These are phyloP conservation scores for Polyplosphaeria fusca DNA, from an alignment of 495 filamentous ascomycete genomes.

Conservation along the genomic window DNA sequence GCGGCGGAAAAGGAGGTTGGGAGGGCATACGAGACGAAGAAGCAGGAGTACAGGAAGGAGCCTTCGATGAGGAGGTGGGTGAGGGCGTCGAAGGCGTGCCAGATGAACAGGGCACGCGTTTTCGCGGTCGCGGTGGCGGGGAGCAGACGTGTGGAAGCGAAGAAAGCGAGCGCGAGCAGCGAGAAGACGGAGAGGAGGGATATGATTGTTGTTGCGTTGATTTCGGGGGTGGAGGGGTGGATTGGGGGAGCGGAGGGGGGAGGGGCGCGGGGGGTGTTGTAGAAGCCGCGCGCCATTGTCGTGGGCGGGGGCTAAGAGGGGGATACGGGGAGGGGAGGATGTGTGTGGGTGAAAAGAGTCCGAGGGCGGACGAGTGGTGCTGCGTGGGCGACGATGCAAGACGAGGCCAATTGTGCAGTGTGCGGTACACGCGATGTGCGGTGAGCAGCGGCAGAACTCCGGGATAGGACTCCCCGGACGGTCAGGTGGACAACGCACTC, in stretches of 20 bases:
- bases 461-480: neutral
- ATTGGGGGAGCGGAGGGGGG: neutral
- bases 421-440: constrained; percentile 6
- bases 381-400: no score
- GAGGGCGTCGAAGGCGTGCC: constrained; percentile 90
- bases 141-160: constrained; percentile 46
- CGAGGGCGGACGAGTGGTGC: no score
- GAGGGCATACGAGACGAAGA: constrained; percentile 61
- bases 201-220: constrained; percentile 50
- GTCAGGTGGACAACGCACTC: neutral
- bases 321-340: neutral
- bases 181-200: constrained; percentile 53
- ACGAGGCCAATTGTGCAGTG: constrained; percentile 14
- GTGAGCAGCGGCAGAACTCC: constrained; percentile 23
- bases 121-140: constrained; percentile 47
- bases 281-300: constrained; percentile 12
- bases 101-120: constrained; percentile 78
- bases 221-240: constrained; percentile 35
- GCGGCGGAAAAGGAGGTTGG: constrained; percentile 29
- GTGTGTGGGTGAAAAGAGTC: no score
- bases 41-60: constrained; percentile 87
- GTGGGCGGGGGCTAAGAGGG: constrained; percentile 20
- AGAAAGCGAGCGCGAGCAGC: constrained; percentile 54
- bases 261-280: neutral
- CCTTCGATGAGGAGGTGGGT: constrained; percentile 88